Base-by-base conservation (phyloP, 2,329 filamentous ascomycete species). In the Apiospora saccharicola region DNA sequence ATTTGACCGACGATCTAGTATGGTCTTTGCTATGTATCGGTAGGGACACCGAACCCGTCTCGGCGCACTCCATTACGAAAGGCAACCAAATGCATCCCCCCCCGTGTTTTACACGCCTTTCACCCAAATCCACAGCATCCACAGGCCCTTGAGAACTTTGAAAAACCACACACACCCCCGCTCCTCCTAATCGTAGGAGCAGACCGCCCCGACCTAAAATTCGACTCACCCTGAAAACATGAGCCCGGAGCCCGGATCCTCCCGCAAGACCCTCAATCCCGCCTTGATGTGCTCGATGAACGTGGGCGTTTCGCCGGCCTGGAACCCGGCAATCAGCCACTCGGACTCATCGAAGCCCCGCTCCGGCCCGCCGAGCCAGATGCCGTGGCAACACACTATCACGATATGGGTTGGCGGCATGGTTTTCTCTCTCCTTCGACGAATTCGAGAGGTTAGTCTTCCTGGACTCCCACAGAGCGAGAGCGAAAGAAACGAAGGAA, bases 381-480 rank as follows among this genome's bases (percentile, higher is more conserved):
- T 94, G 41, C 90, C 93, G 82, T 97, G 94, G 80, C 94, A 95
- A 84, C 94, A 96, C 69, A 97, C 92, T 68, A 97, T 84, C 70
- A 97, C 89, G 14, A 97, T 87, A 75, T 93, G 87, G 6, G 81
- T 82, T 41, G 84, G 82, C 0, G 47, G 30, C 68, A 70, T 70
- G 22, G 34, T 19, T 37, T 61, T 22, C 43, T 47, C 16, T n/a
- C 6, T 64, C 30, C 10, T 14, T 37, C 53, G 16, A 10, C 34
- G 57, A 4, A 6, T n/a, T 41, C 34, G 19, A 24, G 34, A 22
- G 1, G 10, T 19, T 41, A 64, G 37, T 41, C 10, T 41, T 14
- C 24, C 16, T 5, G 1, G 67, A 10, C 67, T 46, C 26, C 41
- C 64, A 37, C 8, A 64, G 19, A 43, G 61, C 14, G 19, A 30